phyloP scores from a whole-genome alignment of 768 basidiomycete genomes.

The Leccinellum albellum region DNA sequence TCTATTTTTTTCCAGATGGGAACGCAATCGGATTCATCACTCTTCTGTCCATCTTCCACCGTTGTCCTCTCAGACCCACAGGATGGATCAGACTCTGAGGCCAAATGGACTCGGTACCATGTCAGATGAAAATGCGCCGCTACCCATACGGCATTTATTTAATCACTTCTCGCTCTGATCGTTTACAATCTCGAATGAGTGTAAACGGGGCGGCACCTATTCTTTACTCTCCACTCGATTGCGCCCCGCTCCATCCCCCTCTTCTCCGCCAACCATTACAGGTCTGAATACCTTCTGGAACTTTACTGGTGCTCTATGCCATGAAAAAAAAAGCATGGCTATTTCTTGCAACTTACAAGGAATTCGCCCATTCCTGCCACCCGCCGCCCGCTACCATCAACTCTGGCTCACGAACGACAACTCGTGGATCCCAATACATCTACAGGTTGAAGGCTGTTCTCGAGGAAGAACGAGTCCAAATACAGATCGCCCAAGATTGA shows the following conservation, averaged over 20 bases:
- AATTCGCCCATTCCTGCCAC: too few relatives aligned
- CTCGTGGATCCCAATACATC: background rate
- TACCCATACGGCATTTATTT: too few relatives aligned
- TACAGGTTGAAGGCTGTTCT: background rate
- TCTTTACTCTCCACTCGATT: background rate
- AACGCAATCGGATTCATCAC: background rate
- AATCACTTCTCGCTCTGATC: too few relatives aligned
- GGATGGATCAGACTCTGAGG: too few relatives aligned
- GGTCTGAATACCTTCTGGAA: too few relatives aligned
- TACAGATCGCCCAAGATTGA: background rate
- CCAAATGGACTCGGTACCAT: too few relatives aligned
- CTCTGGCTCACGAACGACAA: too few relatives aligned
- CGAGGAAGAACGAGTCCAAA: background rate
- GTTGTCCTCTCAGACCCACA: background rate
- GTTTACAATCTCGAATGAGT: background rate
- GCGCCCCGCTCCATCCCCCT: background rate
- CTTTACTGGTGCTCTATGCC: too few relatives aligned
- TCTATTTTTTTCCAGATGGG: background rate
- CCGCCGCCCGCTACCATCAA: too few relatives aligned
- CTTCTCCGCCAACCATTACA: background rate
- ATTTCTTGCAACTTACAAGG: too few relatives aligned
- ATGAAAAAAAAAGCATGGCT: too few relatives aligned
- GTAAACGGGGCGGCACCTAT: background rate
- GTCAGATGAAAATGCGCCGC: too few relatives aligned
- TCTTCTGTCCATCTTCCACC: background rate